A percentile compares a stretch with the other conserved stretches of the same genome.
Evolutionary conservation across 2,329 filamentous ascomycete species (phyloP).

Genomic region (Colletotrichum eleusines): DNA sequence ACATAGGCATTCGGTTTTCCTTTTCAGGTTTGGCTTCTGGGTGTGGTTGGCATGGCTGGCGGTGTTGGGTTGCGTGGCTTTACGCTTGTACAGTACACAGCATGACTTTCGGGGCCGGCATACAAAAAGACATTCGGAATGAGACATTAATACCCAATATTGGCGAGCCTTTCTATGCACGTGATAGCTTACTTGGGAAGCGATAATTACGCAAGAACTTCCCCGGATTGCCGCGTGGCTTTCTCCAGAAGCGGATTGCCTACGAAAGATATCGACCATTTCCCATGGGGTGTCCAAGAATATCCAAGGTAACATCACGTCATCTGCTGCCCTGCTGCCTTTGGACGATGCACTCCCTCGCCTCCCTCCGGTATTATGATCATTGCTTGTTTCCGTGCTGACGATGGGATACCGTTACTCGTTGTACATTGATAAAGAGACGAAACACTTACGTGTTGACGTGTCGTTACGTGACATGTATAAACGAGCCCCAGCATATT

Average conservation of each 20-base stretch:
- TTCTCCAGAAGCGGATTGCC: neutral
- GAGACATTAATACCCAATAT: constrained; percentile 39
- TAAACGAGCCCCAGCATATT: neutral
- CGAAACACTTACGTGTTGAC: neutral
- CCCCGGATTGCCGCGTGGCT: neutral
- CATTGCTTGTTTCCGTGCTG: neutral
- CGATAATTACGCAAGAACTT: neutral
- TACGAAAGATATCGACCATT: neutral
- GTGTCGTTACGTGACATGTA: neutral
- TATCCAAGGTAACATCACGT: neutral
- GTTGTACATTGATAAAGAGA: neutral
- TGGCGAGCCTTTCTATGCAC: neutral
- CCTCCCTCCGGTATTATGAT: too few relatives aligned
- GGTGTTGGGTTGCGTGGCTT: constrained; percentile 41
- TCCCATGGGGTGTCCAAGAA: neutral
- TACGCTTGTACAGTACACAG: constrained; percentile 42
- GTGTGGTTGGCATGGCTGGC: constrained; percentile 40
- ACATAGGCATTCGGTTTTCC: constrained; percentile 39
- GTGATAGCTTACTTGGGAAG: neutral
- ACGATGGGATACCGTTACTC: neutral
- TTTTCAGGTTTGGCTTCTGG: constrained; percentile 38
- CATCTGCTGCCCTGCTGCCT: neutral
- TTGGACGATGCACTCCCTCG: neutral
- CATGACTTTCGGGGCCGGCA: constrained; percentile 42
- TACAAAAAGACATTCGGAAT: constrained; percentile 42